These are phyloP conservation scores for Dalbergia cultrata DNA, from an alignment of 306 rosid genomes.

Conservation along the genomic window DNA sequence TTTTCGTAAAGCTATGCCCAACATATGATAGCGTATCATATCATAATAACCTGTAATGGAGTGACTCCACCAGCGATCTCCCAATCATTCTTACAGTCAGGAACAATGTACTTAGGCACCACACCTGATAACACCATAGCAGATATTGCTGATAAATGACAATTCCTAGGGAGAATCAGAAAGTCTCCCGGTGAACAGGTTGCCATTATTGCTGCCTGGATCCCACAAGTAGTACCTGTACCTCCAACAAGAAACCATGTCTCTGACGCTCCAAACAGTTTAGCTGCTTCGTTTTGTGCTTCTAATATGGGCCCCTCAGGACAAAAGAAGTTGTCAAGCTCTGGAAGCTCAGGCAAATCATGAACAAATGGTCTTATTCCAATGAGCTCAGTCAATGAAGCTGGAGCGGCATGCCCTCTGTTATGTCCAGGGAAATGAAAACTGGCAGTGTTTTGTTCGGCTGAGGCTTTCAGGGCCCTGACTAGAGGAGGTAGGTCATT, in stretches of 20 bases:
- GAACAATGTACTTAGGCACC: conserved; percentile 79
- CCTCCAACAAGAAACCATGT: conserved; percentile 99
- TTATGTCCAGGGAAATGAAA: conserved; percentile 98
- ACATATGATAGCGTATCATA: conserved; percentile 6
- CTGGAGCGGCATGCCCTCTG: conserved; percentile 89
- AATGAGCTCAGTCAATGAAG: conserved; percentile 69
- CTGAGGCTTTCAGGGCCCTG: conserved; percentile 74
- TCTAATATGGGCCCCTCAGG: conserved; percentile 83
- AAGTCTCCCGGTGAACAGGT: conserved; percentile 77
- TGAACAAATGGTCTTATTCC: conserved; percentile 71
- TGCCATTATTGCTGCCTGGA: conserved; percentile 90
- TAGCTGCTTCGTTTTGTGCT: conserved; percentile 84
- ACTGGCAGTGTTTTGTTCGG: conserved; percentile 65
- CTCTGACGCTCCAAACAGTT: conserved; percentile 75
- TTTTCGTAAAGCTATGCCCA: not conserved
- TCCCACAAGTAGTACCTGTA: conserved; percentile 90
- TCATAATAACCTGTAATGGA: conserved; percentile 68
- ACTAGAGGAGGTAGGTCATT: conserved; percentile 66
- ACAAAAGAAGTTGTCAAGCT: conserved; percentile 82
- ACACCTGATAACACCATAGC: conserved; percentile 87
- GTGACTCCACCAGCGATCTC: conserved; percentile 76
- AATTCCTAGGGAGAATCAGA: conserved; percentile 83
- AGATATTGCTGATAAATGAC: conserved; percentile 81
- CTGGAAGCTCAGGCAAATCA: conserved; percentile 84
- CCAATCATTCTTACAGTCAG: conserved; percentile 74